Conservation (phyloP, 1,284 basidiomycete genomes). For the Jaminaea rosea region DNA sequence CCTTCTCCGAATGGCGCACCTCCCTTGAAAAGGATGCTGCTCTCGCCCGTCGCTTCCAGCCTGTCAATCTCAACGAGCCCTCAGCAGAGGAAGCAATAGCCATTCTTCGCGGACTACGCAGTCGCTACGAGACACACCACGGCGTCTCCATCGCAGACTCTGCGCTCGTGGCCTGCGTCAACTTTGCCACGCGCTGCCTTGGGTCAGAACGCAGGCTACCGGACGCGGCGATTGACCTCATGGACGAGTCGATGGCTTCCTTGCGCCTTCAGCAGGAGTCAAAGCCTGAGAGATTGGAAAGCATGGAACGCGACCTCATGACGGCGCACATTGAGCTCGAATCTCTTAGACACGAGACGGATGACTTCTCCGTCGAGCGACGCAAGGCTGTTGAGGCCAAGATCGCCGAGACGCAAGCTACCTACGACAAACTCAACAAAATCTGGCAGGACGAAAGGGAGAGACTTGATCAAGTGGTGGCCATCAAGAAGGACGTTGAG, state of each 20-base stretch:
- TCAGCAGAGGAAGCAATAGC: conserved; percentile 81
- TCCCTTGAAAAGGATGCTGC: conserved; percentile 84
- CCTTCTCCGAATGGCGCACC: conserved; percentile 83
- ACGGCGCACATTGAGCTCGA: conserved; percentile 77
- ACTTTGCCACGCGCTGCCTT: conserved; percentile 86
- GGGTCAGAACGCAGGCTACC: conserved; percentile 45
- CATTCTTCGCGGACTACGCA: conserved; percentile 81
- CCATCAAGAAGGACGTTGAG: conserved; percentile 69
- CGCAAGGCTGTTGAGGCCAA: conserved; percentile 57
- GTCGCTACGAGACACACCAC: conserved; percentile 59
- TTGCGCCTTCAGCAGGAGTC: conserved; percentile 83
- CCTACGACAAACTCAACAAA: conserved; percentile 53
- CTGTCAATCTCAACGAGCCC: conserved; percentile 88
- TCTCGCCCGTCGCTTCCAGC: conserved; percentile 80
- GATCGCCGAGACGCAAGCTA: conserved; percentile 9
- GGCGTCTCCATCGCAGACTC: conserved; percentile 72
- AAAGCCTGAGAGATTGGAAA: conserved; percentile 76
- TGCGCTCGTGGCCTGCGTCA: conserved; percentile 80
- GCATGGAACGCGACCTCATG: conserved; percentile 70
- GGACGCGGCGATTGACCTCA: conserved; percentile 47
- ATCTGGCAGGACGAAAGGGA: conserved; percentile 71
- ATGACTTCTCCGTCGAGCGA: conserved; percentile 69
- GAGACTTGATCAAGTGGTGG: conserved; percentile 67
- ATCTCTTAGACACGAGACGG: conserved; percentile 76
- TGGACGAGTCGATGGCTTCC: conserved; percentile 54